Conservation (phyloP, 2,329 filamentous ascomycete species). For the Penicillium paneum region DNA sequence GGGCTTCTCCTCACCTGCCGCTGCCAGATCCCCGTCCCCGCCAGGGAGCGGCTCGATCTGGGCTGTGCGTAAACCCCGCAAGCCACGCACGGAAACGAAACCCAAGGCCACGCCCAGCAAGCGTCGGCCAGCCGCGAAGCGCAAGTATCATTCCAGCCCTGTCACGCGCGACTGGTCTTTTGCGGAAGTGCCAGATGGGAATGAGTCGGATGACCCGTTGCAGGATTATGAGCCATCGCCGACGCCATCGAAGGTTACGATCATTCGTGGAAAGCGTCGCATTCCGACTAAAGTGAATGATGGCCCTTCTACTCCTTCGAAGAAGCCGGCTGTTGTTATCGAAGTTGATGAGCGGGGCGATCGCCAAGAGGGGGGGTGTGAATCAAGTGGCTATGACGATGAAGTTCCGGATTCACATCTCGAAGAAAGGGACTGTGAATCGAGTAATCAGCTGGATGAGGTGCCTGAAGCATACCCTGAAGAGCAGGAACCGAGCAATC, state of each 20-base stretch:
- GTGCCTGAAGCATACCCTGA: background rate
- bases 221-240: constrained; percentile 36
- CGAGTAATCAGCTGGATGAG: background rate
- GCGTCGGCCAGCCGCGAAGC: constrained; percentile 19
- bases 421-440: no score
- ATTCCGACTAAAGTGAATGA: background rate
- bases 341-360: background rate
- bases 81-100: constrained; percentile 25
- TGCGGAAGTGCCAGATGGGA: constrained; percentile 31
- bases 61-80: constrained; percentile 31
- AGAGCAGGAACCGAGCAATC: background rate
- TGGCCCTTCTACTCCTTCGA: background rate
- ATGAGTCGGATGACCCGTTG: constrained; percentile 45
- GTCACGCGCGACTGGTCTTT: constrained; percentile 38
- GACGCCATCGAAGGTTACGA: constrained; percentile 23
- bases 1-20: constrained; percentile 3
- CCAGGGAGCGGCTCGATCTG: constrained; percentile 38
- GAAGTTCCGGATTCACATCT: no score
- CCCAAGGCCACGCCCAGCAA: constrained; percentile 20
- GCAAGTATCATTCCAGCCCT: constrained; percentile 29
- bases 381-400: no score
- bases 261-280: constrained; percentile 23
- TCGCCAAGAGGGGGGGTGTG: no score
- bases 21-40: constrained; percentile 31
- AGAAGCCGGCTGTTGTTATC: background rate